Evolutionary conservation across 2,329 filamentous ascomycete species (phyloP), one percentile per base, ranked within the genome.

Genomic region (Colletotrichum siamense): DNA sequence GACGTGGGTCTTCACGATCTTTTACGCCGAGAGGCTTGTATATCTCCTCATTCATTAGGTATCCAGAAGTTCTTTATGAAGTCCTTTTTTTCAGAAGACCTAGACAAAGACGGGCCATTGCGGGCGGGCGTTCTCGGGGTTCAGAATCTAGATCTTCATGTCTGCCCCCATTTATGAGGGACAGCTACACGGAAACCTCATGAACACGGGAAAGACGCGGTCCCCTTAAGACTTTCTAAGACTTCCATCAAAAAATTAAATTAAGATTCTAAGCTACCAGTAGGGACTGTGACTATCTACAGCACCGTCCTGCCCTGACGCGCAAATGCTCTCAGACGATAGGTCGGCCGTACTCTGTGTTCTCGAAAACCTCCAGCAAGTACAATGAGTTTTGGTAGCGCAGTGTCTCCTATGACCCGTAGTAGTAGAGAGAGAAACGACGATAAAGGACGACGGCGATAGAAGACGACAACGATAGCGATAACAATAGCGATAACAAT

Each of bases 201-300:
- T 3, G 4, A 9, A 9, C 5, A 10, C 16, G 2, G 16, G 16
- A 5, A 18, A 44, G 8, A 44, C 5, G 0, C 8, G 18, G 8
- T 18, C 1, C 5, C 1, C 8, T 10, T 3, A 6, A 44, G 36
- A 18, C 8, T 18, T 44, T 44, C 36, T 44, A 9, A 5, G 16
- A 6, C 36, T 44, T 44, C 1, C 16, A n/a, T 10, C 16, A 18
- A 2, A 18, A 16, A 10, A 1, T 18, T 8, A 44, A 18, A 44
- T 44, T 8, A 18, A 4, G 36, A 5, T 44, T 44, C 0, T 44
- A 9, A 10, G 8, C 36, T 9, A 44, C 16, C 36, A 44, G 36
- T 10, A 44, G 16, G 8, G 36, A 10, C 5, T 44, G 36, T 9
- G 8, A 44, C 3, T 18, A 44, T 44, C 8, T 18, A 44, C 36